phyloP scores from a whole-genome alignment of 1,284 basidiomycete species.

The Neolentinus lepideus region DNA sequence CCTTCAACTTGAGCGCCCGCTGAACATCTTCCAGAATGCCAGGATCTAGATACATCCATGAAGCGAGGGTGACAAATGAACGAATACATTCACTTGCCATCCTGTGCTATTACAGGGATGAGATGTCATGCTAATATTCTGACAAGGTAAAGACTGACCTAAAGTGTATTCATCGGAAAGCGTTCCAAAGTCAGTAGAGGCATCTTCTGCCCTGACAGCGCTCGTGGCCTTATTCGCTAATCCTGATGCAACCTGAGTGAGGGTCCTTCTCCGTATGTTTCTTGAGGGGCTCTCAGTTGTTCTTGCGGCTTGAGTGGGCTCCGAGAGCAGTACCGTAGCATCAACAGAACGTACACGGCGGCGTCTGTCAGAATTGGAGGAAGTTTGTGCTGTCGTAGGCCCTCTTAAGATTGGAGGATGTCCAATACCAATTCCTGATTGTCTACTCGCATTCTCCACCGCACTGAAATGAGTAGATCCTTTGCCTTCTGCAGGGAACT shows the following conservation, averaged over 20 bases:
- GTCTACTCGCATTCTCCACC: constrained; percentile 2
- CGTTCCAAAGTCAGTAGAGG: constrained; percentile 22
- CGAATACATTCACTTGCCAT: constrained; percentile 39
- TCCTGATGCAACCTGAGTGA: constrained; percentile 10
- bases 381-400: constrained; percentile 4
- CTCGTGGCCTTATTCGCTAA: constrained; percentile 9
- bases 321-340: background rate
- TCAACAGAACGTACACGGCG: constrained; percentile 6
- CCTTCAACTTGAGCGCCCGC: constrained; percentile 61
- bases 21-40: constrained; percentile 70
- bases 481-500: constrained; percentile 20
- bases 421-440: constrained; percentile 19
- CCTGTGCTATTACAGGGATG: constrained; percentile 39
- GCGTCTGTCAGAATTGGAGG: background rate
- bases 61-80: background rate
- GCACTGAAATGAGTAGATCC: constrained; percentile 9
- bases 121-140: constrained; percentile 4
- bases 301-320: background rate
- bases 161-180: constrained; percentile 71
- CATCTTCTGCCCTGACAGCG: constrained; percentile 17
- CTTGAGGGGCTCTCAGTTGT: background rate
- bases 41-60: constrained; percentile 39
- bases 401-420: constrained; percentile 17
- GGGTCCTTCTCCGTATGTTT: constrained; percentile 4
- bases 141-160: constrained; percentile 36